Base-by-base conservation (phyloP, 495 filamentous ascomycete genomes). In the Haplographium delicatum region DNA sequence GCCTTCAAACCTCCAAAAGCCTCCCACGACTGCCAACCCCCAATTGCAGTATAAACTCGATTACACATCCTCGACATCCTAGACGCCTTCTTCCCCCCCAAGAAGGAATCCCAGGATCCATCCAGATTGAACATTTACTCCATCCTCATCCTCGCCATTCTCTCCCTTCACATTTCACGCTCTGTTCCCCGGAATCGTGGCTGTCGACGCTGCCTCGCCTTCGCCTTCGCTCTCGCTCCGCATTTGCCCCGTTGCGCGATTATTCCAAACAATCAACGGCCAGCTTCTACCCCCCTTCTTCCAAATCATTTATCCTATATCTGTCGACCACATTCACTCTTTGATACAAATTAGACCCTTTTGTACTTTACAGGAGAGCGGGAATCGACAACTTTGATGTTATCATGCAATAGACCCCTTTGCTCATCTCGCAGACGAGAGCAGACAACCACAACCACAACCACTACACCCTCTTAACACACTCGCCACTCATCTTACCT, bases 401-500 rank as follows among this genome's bases (percentile, higher is more conserved):
- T 46, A 46, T 44, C 28, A 58, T 58, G 50, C 44, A 39, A 53
- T 58, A 58, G 50, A 34, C 20, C 38, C 45, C 39, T 39, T 38
- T 24, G 19, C 7, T 37, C 25, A 26, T 23, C 43, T 51, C 41
- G 43, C 44, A 50, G 54, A 51, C 43, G 47, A 47, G 39, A 49
- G 52, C 54, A 47, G 22, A 24, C 40, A 41, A 47, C 44, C 40
- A 47, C 51, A 20, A 35, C 33, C 26, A 41, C 27, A 31, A 20
- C 23, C 10, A 42, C 25, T 47, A 48, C 23, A 41, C 47, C 43
- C 23, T 45, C 50, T 22, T 38, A 38, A 38, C 24, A 24, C 26
- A 38, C 38, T 19, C 48, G 26, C 31, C 42, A 50, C 26, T 37
- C 26, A 52, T 20, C 41, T 53, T 38, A 54, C 19, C 42, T 19